Conservation (phyloP, 1,284 basidiomycete species). For the Leccinum subrobustum region DNA sequence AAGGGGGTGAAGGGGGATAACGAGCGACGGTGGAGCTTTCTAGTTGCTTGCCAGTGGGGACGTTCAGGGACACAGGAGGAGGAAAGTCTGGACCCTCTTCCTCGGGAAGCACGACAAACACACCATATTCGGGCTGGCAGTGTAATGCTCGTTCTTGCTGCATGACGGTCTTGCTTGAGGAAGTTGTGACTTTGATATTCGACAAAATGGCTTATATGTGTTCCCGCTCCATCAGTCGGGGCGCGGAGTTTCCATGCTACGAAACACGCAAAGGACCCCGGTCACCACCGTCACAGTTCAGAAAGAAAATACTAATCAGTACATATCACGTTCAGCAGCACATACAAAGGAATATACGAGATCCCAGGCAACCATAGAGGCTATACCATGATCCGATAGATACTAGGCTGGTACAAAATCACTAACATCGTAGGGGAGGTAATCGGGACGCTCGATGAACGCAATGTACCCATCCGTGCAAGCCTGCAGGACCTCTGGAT, state of each 20-base stretch:
- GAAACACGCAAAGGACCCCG: not conserved
- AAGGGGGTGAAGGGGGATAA: not conserved
- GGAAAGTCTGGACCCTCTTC: not conserved
- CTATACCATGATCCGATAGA: too few species aligned
- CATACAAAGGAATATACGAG: too few species aligned
- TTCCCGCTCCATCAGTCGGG: too few species aligned
- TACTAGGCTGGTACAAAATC: not conserved
- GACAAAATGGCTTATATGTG: too few species aligned
- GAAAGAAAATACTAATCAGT: not conserved
- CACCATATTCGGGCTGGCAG: not conserved
- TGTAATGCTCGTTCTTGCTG: not conserved
- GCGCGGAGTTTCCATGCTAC: not conserved
- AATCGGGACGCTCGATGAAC: not conserved
- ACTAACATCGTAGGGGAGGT: not conserved
- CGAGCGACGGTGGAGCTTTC: not conserved
- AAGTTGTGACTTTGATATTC: too few species aligned
- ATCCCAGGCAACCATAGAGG: too few species aligned
- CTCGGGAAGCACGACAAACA: not conserved
- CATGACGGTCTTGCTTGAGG: too few species aligned
- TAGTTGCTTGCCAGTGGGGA: not conserved
- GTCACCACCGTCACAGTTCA: not conserved
- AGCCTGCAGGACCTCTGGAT: not conserved
- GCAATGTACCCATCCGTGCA: not conserved
- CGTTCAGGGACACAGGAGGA: not conserved
- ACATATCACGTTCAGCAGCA: not conserved